A percentile compares a stretch with the other conserved stretches of the same genome.
phyloP scores from a whole-genome alignment of 352 stramenopile genomes.

The Lagenidium giganteum region DNA sequence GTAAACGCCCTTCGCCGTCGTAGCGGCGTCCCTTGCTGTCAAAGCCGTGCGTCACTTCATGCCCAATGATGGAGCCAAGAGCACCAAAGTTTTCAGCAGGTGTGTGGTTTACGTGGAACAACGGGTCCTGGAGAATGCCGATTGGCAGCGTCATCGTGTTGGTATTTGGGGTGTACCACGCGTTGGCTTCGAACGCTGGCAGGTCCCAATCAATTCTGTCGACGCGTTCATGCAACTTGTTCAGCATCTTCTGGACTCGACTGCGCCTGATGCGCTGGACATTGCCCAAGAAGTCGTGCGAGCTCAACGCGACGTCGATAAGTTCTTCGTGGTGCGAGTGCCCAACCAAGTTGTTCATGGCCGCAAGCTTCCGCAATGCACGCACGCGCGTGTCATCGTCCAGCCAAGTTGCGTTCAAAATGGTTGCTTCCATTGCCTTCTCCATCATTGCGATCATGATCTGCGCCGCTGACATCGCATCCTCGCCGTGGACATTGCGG shows the following conservation, averaged over 20 bases:
- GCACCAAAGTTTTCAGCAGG: constrained; percentile 89
- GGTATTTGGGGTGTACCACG: constrained; percentile 58
- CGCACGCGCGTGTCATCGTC: no score
- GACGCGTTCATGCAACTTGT: constrained; percentile 29
- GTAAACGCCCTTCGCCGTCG: constrained; percentile 83
- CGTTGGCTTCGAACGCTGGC: constrained; percentile 89
- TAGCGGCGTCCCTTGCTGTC: constrained; percentile 88
- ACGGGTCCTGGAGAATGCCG: constrained; percentile 90
- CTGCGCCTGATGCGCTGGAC: constrained; percentile 33
- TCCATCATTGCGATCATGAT: no score
- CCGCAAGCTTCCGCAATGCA: no score
- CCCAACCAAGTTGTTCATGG: no score
- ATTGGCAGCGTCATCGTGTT: constrained; percentile 94
- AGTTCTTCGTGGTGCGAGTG: no score
- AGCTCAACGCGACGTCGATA: no score
- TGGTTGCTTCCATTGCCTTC: no score
- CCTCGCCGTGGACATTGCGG: no score
- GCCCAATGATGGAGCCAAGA: constrained; percentile 90
- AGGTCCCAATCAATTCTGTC: constrained; percentile 76
- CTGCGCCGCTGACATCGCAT: no score
- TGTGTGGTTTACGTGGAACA: constrained; percentile 82
- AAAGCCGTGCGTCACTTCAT: constrained; percentile 95
- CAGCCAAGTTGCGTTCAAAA: no score
- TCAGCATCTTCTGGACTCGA: constrained; percentile 23
- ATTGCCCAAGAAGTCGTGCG: constrained; percentile 56